A percentile compares a stretch with the other conserved stretches of the same genome.
Conservation (phyloP, 2,329 filamentous ascomycete species). For the Epichloe elymi region DNA sequence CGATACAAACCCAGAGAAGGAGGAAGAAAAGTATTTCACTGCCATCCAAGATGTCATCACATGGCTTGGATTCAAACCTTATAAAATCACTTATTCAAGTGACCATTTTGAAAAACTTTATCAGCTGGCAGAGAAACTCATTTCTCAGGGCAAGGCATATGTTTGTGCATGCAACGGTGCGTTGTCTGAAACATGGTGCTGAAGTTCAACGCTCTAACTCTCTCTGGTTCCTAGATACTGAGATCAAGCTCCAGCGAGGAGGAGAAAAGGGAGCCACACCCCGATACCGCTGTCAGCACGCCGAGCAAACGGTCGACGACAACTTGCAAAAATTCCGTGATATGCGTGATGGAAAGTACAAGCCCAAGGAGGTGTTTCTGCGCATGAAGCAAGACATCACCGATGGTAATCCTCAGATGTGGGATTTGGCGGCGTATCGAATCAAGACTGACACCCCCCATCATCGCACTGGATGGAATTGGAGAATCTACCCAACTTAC, state of each 20-base stretch:
- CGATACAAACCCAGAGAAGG: conserved; percentile 89
- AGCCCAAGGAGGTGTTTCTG: conserved; percentile 68
- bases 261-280: conserved; percentile 56
- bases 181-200: not conserved
- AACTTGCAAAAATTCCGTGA: conserved; percentile 74
- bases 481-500: conserved; percentile 92
- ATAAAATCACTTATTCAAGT: conserved; percentile 62
- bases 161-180: conserved; percentile 78
- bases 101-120: conserved; percentile 81
- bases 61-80: conserved; percentile 54
- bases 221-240: conserved; percentile 35
- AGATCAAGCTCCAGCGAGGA: conserved; percentile 79
- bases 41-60: conserved; percentile 79
- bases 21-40: conserved; percentile 78
- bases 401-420: conserved; percentile 85
- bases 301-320: conserved; percentile 58
- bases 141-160: conserved; percentile 54
- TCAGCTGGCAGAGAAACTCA: conserved; percentile 71
- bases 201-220: not conserved
- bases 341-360: conserved; percentile 87
- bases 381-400: conserved; percentile 87
- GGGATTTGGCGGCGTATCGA: conserved; percentile 87
- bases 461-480: conserved; percentile 66
- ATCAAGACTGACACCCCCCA: conserved; percentile 62
- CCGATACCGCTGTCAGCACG: conserved; percentile 70